These are phyloP conservation scores for Pleodorina starrii DNA, from an alignment of 139 green algal species.

Conservation along the genomic window DNA sequence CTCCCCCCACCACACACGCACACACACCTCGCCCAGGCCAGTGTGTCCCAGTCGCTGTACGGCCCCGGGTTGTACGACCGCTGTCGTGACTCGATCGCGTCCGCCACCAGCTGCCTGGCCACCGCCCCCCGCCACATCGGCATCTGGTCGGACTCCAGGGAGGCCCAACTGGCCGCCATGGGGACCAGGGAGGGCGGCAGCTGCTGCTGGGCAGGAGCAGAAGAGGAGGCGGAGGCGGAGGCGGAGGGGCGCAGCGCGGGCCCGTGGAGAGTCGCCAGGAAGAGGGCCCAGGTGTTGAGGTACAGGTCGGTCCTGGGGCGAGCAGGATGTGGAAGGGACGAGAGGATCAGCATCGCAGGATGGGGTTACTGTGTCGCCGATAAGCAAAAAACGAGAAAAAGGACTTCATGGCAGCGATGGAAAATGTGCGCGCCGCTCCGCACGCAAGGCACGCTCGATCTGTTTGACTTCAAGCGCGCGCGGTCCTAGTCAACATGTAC, in stretches of 20 bases:
- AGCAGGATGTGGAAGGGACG: too few relatives aligned
- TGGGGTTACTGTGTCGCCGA: too few relatives aligned
- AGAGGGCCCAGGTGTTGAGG: constrained; percentile 63
- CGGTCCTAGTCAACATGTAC: too few relatives aligned
- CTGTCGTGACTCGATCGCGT: constrained; percentile 30
- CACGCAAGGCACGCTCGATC: neutral
- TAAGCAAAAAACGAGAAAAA: too few relatives aligned
- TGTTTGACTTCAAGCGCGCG: too few relatives aligned
- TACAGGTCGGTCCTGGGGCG: constrained; percentile 47
- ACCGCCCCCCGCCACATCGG: constrained; percentile 44
- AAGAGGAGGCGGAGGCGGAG: too few relatives aligned
- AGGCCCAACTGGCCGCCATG: neutral
- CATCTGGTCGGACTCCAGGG: neutral
- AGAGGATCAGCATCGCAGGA: too few relatives aligned
- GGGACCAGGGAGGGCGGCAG: too few relatives aligned
- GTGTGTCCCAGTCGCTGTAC: constrained; percentile 45
- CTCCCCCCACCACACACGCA: too few relatives aligned
- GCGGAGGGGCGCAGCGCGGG: constrained; percentile 36
- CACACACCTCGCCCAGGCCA: constrained; percentile 55
- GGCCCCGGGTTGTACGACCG: neutral
- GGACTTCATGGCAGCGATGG: too few relatives aligned
- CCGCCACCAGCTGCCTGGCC: constrained; percentile 44
- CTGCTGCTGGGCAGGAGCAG: too few relatives aligned
- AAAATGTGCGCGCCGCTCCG: too few relatives aligned
- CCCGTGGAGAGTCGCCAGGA: constrained; percentile 41